A percentile compares a stretch with the other conserved stretches of the same genome.
phyloP scores from a whole-genome alignment of 306 rosid genomes.

The Herpetospermum pedunculosum region DNA sequence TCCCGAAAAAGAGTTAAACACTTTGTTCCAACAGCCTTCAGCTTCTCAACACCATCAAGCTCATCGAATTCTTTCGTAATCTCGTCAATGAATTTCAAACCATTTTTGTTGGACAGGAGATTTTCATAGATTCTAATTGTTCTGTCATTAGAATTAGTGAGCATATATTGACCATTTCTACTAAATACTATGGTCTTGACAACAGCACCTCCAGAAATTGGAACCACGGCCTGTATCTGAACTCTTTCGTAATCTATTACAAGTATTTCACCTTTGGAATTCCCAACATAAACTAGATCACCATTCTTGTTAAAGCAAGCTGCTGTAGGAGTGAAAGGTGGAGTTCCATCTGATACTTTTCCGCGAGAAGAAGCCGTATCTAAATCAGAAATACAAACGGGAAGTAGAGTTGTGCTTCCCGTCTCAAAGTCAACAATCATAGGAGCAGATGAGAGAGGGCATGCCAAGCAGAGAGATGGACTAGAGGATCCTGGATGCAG shows the following conservation, averaged over 20 bases:
- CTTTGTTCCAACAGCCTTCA: constrained; percentile 71
- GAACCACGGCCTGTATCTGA: constrained; percentile 59
- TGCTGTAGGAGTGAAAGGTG: constrained; percentile 76
- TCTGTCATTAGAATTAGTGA: constrained; percentile 89
- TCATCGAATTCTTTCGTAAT: constrained; percentile 27
- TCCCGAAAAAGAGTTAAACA: constrained; percentile 73
- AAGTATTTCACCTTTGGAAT: constrained; percentile 96
- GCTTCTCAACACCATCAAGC: constrained; percentile 48
- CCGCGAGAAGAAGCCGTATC: constrained; percentile 47
- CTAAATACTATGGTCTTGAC: constrained; percentile 86
- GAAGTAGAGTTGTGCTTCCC: constrained; percentile 55
- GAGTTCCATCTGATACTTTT: constrained; percentile 64
- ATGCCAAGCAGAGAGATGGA: constrained; percentile 77
- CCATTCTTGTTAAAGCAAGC: constrained; percentile 88
- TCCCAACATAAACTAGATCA: constrained; percentile 74
- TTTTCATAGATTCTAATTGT: constrained; percentile 80
- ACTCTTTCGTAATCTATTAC: constrained; percentile 41
- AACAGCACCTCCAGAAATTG: constrained; percentile 69
- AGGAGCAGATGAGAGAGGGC: constrained; percentile 94
- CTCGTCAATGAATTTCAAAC: constrained; percentile 39
- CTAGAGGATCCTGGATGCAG: constrained; percentile 82
- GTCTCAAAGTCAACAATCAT: constrained; percentile 75
- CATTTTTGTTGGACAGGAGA: constrained; percentile 69
- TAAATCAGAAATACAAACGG: constrained; percentile 52
- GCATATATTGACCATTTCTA: constrained; percentile 81